Evolutionary conservation across 2,329 filamentous ascomycete species (phyloP).

Genomic region (Penicillium concentricum): DNA sequence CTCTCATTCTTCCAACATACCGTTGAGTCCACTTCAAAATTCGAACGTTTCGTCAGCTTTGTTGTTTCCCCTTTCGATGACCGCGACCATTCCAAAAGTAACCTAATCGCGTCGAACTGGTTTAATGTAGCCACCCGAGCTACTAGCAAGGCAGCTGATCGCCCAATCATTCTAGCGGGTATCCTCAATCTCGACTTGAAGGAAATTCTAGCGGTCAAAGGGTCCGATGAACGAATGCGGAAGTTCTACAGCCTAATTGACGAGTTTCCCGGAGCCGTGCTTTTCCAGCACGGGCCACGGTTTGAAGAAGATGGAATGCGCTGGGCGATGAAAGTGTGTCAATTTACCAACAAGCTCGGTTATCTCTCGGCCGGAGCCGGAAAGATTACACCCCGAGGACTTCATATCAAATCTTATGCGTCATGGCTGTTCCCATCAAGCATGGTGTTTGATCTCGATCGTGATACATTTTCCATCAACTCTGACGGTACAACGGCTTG

Average conservation of each 20-base stretch:
- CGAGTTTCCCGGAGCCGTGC: not conserved
- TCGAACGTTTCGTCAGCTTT: not conserved
- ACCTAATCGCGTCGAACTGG: constrained; percentile 4
- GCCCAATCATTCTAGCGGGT: constrained; percentile 11
- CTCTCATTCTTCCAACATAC: not conserved
- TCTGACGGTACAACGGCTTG: not conserved
- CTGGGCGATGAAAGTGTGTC: constrained; percentile 13
- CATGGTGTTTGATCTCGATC: not conserved
- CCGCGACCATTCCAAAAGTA: not conserved
- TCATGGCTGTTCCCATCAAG: not conserved
- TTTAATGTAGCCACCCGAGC: constrained; percentile 13
- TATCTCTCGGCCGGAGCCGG: not conserved
- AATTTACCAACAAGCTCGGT: not conserved
- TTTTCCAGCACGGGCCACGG: constrained; percentile 8
- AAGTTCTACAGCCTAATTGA: not conserved
- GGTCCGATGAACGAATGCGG: not conserved
- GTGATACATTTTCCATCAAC: not conserved
- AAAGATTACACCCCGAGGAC: not conserved
- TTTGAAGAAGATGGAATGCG: constrained; percentile 14
- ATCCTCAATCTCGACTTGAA: constrained; percentile 6
- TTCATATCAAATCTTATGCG: not conserved
- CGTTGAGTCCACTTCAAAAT: not conserved
- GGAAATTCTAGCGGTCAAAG: not conserved
- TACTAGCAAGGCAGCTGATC: constrained; percentile 8
- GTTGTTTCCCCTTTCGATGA: not conserved